These are phyloP conservation scores for Talaromyces sp. DNA, from an alignment of 2,329 filamentous ascomycete genomes.

Conservation along the genomic window DNA sequence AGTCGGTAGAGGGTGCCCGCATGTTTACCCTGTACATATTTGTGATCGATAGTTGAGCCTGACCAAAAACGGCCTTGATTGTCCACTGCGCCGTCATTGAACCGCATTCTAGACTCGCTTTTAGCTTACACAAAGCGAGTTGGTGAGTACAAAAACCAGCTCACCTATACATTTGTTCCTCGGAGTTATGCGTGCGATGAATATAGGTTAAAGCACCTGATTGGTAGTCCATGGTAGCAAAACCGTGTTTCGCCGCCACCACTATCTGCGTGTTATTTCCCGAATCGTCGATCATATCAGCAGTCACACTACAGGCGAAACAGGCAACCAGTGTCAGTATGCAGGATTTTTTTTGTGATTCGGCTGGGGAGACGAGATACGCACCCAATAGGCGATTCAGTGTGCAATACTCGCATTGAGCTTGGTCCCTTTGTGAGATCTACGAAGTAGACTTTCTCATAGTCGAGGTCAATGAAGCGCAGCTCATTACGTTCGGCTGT, in stretches of 20 bases:
- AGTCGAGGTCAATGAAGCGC: slow-evolving; percentile 66
- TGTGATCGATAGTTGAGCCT: slow-evolving; percentile 80
- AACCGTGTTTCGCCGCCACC: slow-evolving; percentile 75
- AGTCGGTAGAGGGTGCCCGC: slow-evolving; percentile 73
- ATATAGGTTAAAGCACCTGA: slow-evolving; percentile 57
- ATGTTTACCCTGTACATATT: slow-evolving; percentile 51
- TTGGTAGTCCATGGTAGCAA: slow-evolving; percentile 69
- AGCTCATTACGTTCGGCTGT: slow-evolving; percentile 39
- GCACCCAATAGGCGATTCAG: slow-evolving; percentile 55
- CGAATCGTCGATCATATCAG: slow-evolving; percentile 64
- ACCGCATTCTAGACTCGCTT: slow-evolving; percentile 46
- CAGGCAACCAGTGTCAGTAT: neutral
- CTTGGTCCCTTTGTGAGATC: slow-evolving; percentile 61
- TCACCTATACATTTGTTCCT: slow-evolving; percentile 47
- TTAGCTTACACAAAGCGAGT: neutral
- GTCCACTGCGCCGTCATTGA: slow-evolving; percentile 81
- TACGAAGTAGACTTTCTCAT: slow-evolving; percentile 69
- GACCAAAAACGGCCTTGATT: slow-evolving; percentile 79
- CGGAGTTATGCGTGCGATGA: slow-evolving; percentile 54
- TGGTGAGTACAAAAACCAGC: slow-evolving; percentile 19
- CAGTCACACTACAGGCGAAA: slow-evolving; percentile 58
- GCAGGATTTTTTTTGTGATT: neutral
- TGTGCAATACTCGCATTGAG: slow-evolving; percentile 57
- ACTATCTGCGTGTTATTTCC: slow-evolving; percentile 58
- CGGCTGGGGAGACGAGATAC: slow-evolving; percentile 17